phyloP scores from a whole-genome alignment of 257 asterid species.

The Nicotiana benthamiana region DNA sequence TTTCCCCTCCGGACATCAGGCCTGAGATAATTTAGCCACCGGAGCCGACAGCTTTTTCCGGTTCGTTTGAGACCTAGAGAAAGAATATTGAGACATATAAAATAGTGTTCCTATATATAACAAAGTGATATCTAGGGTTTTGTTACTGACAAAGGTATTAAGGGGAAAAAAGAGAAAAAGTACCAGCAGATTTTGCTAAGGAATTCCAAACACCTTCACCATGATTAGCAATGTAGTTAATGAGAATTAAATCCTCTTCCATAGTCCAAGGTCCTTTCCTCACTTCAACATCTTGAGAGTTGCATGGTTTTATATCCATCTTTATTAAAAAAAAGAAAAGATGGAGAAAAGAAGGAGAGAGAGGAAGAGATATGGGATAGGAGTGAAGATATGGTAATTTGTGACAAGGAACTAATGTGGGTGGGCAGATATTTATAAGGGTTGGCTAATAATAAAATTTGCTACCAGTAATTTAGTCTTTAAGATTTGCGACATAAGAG shows the following conservation, averaged over 20 bases:
- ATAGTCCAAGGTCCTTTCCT: slow-evolving; percentile 99
- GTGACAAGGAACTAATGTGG: slow-evolving; percentile 35
- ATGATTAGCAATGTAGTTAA: slow-evolving; percentile 91
- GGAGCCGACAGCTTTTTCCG: slow-evolving; percentile 88
- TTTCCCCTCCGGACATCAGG: slow-evolving; percentile 93
- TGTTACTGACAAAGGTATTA: neutral
- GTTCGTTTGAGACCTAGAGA: slow-evolving; percentile 77
- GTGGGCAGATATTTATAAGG: slow-evolving; percentile 63
- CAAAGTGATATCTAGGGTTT: neutral
- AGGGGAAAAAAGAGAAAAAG: neutral
- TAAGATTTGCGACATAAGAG: slow-evolving; percentile 20
- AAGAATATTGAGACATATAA: neutral
- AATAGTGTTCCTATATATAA: neutral
- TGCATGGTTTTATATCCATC: slow-evolving; percentile 76
- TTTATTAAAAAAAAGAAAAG: neutral
- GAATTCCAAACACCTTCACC: slow-evolving; percentile 99
- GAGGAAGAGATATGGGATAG: neutral
- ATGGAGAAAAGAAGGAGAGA: neutral
- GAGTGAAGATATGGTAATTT: neutral
- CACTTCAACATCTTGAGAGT: slow-evolving; percentile 74
- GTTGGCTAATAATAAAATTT: slow-evolving; percentile 7
- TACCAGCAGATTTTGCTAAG: slow-evolving; percentile 88
- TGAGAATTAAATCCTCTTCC: slow-evolving; percentile 95
- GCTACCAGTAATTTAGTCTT: slow-evolving; percentile 22
- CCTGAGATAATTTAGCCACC: slow-evolving; percentile 94